Conservation (phyloP, 2,329 filamentous ascomycete species). For the Cercospora janseana region DNA sequence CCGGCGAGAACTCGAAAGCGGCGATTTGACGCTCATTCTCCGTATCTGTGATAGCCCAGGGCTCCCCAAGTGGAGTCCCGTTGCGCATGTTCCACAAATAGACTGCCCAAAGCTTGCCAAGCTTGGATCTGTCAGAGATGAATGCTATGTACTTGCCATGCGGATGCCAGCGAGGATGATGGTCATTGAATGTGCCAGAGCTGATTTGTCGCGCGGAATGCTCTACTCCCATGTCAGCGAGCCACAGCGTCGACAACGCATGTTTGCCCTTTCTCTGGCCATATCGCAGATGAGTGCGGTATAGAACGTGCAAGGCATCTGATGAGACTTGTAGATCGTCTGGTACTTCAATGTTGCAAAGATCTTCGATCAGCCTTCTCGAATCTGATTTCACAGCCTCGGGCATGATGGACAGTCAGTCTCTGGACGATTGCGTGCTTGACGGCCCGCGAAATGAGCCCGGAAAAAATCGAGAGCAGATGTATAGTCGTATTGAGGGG, state of each 20-base stretch:
- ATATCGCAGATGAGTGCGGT: slow-evolving; percentile 24
- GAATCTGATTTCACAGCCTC: neutral
- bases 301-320: slow-evolving; percentile 29
- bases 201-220: slow-evolving; percentile 33
- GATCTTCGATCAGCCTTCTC: slow-evolving; percentile 10
- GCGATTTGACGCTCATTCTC: slow-evolving; percentile 32
- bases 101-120: slow-evolving; percentile 35
- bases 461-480: neutral
- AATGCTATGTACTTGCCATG: slow-evolving; percentile 36
- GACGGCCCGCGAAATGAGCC: neutral
- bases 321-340: slow-evolving; percentile 28
- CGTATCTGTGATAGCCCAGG: slow-evolving; percentile 31
- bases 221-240: slow-evolving; percentile 29
- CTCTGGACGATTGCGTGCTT: no score
- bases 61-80: slow-evolving; percentile 25
- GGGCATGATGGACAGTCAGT: neutral
- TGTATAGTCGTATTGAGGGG: no score
- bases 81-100: slow-evolving; percentile 30
- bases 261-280: slow-evolving; percentile 25
- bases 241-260: slow-evolving; percentile 31
- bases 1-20: slow-evolving; percentile 35
- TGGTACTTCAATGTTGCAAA: slow-evolving; percentile 33
- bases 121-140: slow-evolving; percentile 37
- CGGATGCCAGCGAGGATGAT: slow-evolving; percentile 31
- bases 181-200: slow-evolving; percentile 31